These are phyloP conservation scores for Ogataea haglerorum DNA, from an alignment of 805 yeast genomes.

Conservation along the genomic window DNA sequence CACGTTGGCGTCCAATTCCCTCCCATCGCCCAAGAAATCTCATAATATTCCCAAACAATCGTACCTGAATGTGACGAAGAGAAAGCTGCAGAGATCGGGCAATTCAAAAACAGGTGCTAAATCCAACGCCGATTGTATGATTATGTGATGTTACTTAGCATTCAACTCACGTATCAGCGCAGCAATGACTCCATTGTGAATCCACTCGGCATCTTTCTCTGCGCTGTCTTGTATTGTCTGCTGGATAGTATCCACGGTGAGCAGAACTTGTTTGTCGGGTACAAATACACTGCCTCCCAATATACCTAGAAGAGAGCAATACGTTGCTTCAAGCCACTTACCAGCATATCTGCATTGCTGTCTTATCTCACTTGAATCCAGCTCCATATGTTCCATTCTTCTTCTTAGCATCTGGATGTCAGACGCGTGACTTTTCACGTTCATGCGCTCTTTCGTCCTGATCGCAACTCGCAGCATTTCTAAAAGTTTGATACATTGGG, in stretches of 20 bases:
- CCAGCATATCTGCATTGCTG: background rate
- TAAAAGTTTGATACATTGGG: background rate
- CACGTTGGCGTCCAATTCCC: background rate
- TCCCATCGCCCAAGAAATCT: background rate
- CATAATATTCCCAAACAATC: background rate
- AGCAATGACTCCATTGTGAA: background rate
- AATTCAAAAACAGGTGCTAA: background rate
- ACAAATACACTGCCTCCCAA: constrained; percentile 4
- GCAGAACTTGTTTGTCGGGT: background rate
- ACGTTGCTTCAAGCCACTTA: constrained; percentile 10
- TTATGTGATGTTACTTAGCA: constrained; percentile 24
- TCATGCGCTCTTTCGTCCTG: background rate
- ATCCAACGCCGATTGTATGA: constrained; percentile 28
- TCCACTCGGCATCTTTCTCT: constrained; percentile 2
- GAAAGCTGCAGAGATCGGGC: background rate
- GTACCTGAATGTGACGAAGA: constrained; percentile 1
- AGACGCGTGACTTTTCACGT: constrained; percentile 1
- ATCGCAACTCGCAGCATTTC: background rate
- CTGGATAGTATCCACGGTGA: constrained; percentile 4
- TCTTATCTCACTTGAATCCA: background rate
- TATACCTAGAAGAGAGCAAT: constrained; percentile 4
- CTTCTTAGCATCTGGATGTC: constrained; percentile 6
- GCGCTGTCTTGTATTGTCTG: background rate
- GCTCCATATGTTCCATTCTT: constrained; percentile 2
- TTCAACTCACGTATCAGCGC: background rate